A percentile compares a stretch with the other conserved stretches of the same genome.
Conservation (phyloP, 2,329 filamentous ascomycete species). For the Microsporum audouinii region DNA sequence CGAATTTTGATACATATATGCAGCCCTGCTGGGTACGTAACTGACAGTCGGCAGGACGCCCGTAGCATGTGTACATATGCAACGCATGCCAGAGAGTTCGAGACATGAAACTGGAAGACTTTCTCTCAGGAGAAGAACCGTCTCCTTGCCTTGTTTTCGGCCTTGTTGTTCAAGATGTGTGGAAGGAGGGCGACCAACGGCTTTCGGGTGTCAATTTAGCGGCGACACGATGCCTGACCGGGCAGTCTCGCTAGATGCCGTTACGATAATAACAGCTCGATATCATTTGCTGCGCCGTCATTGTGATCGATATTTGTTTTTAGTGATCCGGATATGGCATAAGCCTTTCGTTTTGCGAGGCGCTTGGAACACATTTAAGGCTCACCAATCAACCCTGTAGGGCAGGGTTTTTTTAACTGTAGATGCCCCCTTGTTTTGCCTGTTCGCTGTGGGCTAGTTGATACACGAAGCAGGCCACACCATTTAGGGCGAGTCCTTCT, state of each 20-base stretch:
- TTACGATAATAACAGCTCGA: neutral
- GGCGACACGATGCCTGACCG: neutral
- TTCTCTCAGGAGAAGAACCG: neutral
- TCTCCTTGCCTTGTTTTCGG: neutral
- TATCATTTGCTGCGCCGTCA: neutral
- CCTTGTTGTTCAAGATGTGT: neutral
- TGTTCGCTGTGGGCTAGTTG: neutral
- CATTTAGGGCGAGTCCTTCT: neutral
- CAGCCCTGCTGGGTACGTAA: slow-evolving; percentile 2
- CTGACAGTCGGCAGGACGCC: neutral
- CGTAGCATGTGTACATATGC: neutral
- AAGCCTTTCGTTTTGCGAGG: neutral
- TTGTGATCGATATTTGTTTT: neutral
- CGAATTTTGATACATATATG: neutral
- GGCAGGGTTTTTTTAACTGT: neutral
- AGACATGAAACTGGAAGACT: neutral
- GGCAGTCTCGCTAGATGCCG: neutral
- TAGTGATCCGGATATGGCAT: neutral
- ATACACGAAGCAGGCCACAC: neutral
- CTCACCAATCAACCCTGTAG: neutral
- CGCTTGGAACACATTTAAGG: neutral
- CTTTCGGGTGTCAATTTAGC: neutral
- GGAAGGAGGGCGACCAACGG: neutral
- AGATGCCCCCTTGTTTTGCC: neutral
- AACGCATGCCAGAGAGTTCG: neutral